These are phyloP conservation scores for Penicillium paradoxum DNA, from an alignment of 495 filamentous ascomycete genomes.

Conservation along the genomic window DNA sequence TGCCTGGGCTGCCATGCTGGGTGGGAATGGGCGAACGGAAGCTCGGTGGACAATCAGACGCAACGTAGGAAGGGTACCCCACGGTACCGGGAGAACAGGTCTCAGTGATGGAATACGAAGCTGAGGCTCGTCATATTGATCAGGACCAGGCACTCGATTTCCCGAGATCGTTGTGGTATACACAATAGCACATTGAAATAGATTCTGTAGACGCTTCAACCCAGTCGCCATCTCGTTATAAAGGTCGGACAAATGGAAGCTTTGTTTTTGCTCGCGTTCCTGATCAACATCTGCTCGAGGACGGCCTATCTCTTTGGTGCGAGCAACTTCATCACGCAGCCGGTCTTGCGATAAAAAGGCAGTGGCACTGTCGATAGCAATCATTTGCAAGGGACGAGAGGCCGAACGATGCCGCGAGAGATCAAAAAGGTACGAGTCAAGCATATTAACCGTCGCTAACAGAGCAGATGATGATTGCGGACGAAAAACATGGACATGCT, in stretches of 20 bases:
- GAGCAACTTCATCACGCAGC: slow-evolving; percentile 42
- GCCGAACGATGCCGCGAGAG: slow-evolving; percentile 43
- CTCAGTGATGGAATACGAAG: slow-evolving; percentile 29
- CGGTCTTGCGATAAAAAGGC: slow-evolving; percentile 58
- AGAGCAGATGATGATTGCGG: slow-evolving; percentile 50
- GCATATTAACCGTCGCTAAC: slow-evolving; percentile 43
- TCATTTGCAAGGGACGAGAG: slow-evolving; percentile 40
- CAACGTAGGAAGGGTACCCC: slow-evolving; percentile 43
- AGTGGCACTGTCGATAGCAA: slow-evolving; percentile 51
- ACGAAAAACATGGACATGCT: slow-evolving; percentile 52
- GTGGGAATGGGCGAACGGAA: slow-evolving; percentile 47
- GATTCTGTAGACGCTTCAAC: slow-evolving; percentile 32
- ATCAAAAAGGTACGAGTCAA: slow-evolving; percentile 52
- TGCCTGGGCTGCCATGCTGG: slow-evolving; percentile 51
- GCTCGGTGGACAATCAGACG: slow-evolving; percentile 45
- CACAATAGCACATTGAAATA: slow-evolving; percentile 40
- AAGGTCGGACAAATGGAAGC: slow-evolving; percentile 32
- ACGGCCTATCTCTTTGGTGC: slow-evolving; percentile 36
- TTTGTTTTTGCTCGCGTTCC: slow-evolving; percentile 24
- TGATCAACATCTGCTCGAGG: slow-evolving; percentile 28
- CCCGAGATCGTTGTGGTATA: slow-evolving; percentile 31
- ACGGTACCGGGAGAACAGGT: slow-evolving; percentile 41
- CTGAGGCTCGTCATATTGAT: slow-evolving; percentile 32
- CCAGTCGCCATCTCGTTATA: slow-evolving; percentile 31
- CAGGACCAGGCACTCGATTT: slow-evolving; percentile 29